Evolutionary conservation across 495 filamentous ascomycete species (phyloP).

Genomic region (Immersiella caudata): DNA sequence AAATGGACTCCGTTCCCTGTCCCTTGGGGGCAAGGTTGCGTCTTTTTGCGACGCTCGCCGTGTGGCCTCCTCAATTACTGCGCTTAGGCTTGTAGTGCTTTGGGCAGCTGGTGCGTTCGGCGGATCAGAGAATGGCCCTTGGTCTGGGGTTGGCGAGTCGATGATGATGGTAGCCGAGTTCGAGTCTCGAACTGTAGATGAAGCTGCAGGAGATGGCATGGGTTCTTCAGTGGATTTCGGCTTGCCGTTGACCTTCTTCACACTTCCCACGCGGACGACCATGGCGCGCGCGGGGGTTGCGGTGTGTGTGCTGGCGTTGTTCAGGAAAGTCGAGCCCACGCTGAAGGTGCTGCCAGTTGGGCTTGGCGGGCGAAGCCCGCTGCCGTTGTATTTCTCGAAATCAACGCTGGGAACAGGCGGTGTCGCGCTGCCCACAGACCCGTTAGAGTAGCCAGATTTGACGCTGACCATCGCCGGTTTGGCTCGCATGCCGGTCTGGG

Average conservation of each 20-base stretch:
- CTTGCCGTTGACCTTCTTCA: constrained; percentile 46
- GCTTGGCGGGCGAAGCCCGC: constrained; percentile 49
- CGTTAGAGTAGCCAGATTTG: constrained; percentile 59
- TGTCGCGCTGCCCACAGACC: constrained; percentile 48
- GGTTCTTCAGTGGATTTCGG: constrained; percentile 30
- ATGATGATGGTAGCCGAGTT: constrained; percentile 52
- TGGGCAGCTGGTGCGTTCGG: constrained; percentile 35
- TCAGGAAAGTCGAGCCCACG: constrained; percentile 66
- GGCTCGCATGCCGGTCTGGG: constrained; percentile 79
- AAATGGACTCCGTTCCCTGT: constrained; percentile 54
- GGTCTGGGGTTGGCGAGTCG: constrained; percentile 51
- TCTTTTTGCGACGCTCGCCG: constrained; percentile 44
- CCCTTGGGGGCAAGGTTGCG: constrained; percentile 32
- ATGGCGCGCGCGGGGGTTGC: constrained; percentile 57
- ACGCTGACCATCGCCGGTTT: constrained; percentile 92
- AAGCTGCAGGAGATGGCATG: constrained; percentile 28
- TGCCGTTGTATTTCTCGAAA: constrained; percentile 49
- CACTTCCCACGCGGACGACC: constrained; percentile 56
- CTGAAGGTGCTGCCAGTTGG: constrained; percentile 57
- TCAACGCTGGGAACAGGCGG: constrained; percentile 60
- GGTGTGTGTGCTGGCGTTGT: constrained; percentile 57
- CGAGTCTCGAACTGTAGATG: constrained; percentile 37
- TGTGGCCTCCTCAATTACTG: constrained; percentile 55
- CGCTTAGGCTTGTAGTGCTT: constrained; percentile 53
- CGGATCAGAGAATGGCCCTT: constrained; percentile 65